These are phyloP conservation scores for Exophiala phaeomuriformis DNA, from an alignment of 2,329 filamentous ascomycete genomes.

Conservation along the genomic window DNA sequence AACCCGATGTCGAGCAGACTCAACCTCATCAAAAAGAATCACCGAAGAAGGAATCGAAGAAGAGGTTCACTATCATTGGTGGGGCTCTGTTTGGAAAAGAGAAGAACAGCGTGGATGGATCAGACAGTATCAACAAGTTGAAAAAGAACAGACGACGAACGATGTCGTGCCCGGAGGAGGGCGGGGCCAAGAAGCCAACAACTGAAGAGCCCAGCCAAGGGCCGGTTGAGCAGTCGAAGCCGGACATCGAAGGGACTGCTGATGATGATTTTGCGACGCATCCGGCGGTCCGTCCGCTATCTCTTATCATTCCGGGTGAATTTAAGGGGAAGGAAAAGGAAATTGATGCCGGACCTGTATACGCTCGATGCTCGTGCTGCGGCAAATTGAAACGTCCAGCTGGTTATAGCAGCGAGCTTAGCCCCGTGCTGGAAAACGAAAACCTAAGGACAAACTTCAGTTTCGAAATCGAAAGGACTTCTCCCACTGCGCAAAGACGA, in stretches of 20 bases:
- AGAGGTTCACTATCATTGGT: slow-evolving; percentile 13
- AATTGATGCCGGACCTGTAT: slow-evolving; percentile 15
- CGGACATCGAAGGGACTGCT: slow-evolving; percentile 9
- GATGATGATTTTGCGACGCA: slow-evolving; percentile 13
- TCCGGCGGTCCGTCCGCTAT: slow-evolving; percentile 22
- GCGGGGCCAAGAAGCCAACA: neutral
- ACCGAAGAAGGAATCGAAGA: slow-evolving; percentile 19
- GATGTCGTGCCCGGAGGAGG: slow-evolving; percentile 8
- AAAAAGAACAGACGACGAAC: slow-evolving; percentile 19
- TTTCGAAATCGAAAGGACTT: slow-evolving; percentile 23
- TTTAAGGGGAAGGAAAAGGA: slow-evolving; percentile 25
- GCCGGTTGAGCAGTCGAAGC: slow-evolving; percentile 1
- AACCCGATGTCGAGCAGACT: neutral
- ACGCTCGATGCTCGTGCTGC: slow-evolving; percentile 25
- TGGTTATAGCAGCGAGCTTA: slow-evolving; percentile 20
- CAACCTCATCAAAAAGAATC: slow-evolving; percentile 1
- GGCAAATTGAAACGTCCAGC: slow-evolving; percentile 23
- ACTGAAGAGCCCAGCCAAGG: neutral
- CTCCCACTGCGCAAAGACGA: slow-evolving; percentile 9
- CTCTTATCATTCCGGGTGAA: slow-evolving; percentile 13
- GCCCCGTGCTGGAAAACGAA: slow-evolving; percentile 26
- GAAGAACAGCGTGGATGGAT: slow-evolving; percentile 4
- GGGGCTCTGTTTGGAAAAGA: slow-evolving; percentile 15
- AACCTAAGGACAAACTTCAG: slow-evolving; percentile 25
- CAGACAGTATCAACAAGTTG: slow-evolving; percentile 9